phyloP scores from a whole-genome alignment of 2,329 filamentous ascomycete genomes.

The Beauveria australis region DNA sequence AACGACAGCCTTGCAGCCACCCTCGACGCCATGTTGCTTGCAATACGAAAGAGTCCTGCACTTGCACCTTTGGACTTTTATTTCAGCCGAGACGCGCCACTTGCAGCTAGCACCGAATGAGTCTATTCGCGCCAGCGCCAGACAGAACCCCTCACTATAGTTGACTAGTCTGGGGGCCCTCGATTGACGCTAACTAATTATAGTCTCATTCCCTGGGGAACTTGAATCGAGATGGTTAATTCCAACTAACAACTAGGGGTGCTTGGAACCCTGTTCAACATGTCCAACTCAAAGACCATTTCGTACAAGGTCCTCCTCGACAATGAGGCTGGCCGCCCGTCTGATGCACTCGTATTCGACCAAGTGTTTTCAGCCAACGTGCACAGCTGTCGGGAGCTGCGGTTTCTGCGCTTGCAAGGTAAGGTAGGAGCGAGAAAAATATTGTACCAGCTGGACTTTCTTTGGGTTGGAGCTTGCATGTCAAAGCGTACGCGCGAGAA shows the following conservation, averaged over 20 bases:
- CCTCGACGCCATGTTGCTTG: not conserved
- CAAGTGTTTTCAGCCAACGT: not conserved
- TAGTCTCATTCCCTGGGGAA: no score
- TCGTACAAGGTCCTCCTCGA: not conserved
- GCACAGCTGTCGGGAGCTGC: not conserved
- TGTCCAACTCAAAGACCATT: not conserved
- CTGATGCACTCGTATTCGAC: not conserved
- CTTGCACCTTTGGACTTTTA: not conserved
- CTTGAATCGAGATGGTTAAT: no score
- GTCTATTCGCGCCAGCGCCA: no score
- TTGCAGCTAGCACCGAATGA: no score
- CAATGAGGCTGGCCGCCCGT: not conserved
- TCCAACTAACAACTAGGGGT: no score
- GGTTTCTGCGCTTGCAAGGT: not conserved
- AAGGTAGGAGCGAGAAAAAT: not conserved
- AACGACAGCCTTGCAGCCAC: not conserved
- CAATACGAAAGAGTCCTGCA: not conserved
- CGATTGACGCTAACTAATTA: no score
- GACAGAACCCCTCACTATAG: no score
- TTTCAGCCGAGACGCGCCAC: no score
- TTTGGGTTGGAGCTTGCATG: not conserved
- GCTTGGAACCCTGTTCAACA: no score
- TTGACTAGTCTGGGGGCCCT: no score
- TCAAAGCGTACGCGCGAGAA: not conserved
- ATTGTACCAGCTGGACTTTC: not conserved